Percentiles rank a stretch among this genome's conserved stretches.
Evolutionary conservation across 768 basidiomycete genomes (phyloP).

Genomic region (Paxillus rubicundulus): DNA sequence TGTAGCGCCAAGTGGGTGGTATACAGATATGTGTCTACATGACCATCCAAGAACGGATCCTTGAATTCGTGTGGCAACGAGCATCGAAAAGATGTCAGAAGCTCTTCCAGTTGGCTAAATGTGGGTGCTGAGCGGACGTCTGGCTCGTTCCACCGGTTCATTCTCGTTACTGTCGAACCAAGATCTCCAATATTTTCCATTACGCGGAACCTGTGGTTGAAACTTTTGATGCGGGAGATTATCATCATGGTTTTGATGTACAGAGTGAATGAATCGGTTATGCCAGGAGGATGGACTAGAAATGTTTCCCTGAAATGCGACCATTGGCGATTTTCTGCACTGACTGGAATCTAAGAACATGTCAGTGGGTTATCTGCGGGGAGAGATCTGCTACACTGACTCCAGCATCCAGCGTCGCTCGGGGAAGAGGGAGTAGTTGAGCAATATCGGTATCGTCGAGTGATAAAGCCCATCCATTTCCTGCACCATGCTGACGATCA

Average conservation of each 20-base stretch:
- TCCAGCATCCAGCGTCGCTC: constrained; percentile 58
- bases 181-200: constrained; percentile 60
- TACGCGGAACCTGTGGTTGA: constrained; percentile 64
- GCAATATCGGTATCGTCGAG: constrained; percentile 75
- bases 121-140: constrained; percentile 61
- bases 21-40: constrained; percentile 61
- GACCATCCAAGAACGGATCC: constrained; percentile 50
- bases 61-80: constrained; percentile 56
- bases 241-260: constrained; percentile 70
- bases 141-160: constrained; percentile 39
- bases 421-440: constrained; percentile 63
- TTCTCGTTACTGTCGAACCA: constrained; percentile 22
- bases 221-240: constrained; percentile 58
- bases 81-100: constrained; percentile 54
- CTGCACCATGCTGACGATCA: constrained; percentile 64
- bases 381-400: constrained; percentile 35
- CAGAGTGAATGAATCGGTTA: constrained; percentile 68
- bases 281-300: constrained; percentile 55
- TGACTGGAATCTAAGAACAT: constrained; percentile 42
- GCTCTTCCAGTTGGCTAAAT: constrained; percentile 61
- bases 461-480: constrained; percentile 68
- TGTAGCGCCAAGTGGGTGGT: constrained; percentile 31
- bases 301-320: constrained; percentile 60
- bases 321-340: constrained; percentile 60
- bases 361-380: constrained; percentile 5